Conservation (phyloP, 768 basidiomycete species). For the Leccinum uliginosum region DNA sequence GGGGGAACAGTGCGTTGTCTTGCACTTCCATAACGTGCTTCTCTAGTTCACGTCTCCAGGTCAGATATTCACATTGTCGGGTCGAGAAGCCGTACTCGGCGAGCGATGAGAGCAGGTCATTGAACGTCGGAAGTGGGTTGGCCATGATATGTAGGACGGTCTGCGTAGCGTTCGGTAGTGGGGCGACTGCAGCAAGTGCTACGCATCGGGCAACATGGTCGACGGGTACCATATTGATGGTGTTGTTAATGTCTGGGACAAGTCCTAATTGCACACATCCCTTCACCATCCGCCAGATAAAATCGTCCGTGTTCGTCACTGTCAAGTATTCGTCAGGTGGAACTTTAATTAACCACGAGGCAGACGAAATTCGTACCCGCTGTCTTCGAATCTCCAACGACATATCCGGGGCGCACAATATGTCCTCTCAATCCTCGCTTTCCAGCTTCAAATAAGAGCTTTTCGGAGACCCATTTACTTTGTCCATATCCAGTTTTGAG, state of each 20-base stretch:
- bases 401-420: conserved; percentile 91
- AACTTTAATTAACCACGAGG: background rate
- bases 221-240: conserved; percentile 97
- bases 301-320: conserved; percentile 99
- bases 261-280: conserved; percentile 98
- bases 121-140: conserved; percentile 83
- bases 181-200: conserved; percentile 64
- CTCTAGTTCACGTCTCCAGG: conserved; percentile 90
- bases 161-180: conserved; percentile 43
- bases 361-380: conserved; percentile 55
- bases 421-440: conserved; percentile 78
- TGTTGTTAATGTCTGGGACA: conserved; percentile 96
- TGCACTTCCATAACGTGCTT: conserved; percentile 91
- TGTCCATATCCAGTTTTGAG: conserved; percentile 95
- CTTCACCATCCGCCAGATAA: conserved; percentile 96
- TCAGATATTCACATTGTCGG: conserved; percentile 78
- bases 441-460: conserved; percentile 87
- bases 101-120: conserved; percentile 73
- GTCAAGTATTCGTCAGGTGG: conserved; percentile 2
- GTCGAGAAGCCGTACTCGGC: conserved; percentile 76
- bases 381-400: conserved; percentile 85
- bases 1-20: conserved; percentile 95
- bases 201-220: conserved; percentile 90
- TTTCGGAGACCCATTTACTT: conserved; percentile 98
- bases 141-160: conserved; percentile 84